phyloP scores from a whole-genome alignment of 2,329 filamentous ascomycete genomes.

The Escovopsis weberi region DNA sequence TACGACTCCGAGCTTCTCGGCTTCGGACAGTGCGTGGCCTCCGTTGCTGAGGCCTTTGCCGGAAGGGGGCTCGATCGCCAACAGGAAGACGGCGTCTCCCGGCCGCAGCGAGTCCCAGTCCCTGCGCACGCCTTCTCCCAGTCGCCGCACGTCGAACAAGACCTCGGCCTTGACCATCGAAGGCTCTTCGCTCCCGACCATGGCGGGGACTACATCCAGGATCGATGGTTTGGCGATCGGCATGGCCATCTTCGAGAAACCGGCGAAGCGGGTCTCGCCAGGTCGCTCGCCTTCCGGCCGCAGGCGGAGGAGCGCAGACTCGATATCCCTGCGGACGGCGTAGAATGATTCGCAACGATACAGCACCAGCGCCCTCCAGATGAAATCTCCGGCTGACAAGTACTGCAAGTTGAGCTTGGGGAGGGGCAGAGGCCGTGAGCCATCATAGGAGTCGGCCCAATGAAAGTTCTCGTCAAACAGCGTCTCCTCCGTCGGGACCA shows the following conservation, averaged over 20 bases:
- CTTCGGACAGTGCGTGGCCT: slow-evolving; percentile 24
- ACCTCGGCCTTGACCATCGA: slow-evolving; percentile 79
- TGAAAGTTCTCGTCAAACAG: slow-evolving; percentile 69
- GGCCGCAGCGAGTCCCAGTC: slow-evolving; percentile 85
- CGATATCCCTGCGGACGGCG: slow-evolving; percentile 81
- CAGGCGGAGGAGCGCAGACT: slow-evolving; percentile 65
- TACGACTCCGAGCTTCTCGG: slow-evolving; percentile 51
- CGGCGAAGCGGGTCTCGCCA: slow-evolving; percentile 60
- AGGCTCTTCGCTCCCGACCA: slow-evolving; percentile 72
- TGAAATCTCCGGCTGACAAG: slow-evolving; percentile 82
- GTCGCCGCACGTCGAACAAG: slow-evolving; percentile 62
- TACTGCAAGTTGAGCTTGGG: slow-evolving; percentile 96
- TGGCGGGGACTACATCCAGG: slow-evolving; percentile 68
- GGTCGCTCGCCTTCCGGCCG: slow-evolving; percentile 50
- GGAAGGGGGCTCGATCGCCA: slow-evolving; percentile 54
- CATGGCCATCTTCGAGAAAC: slow-evolving; percentile 84
- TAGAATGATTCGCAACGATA: slow-evolving; percentile 89
- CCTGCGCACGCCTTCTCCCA: slow-evolving; percentile 59
- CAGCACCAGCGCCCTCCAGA: slow-evolving; percentile 87
- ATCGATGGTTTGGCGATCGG: slow-evolving; percentile 76
- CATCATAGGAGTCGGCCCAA: slow-evolving; percentile 76
- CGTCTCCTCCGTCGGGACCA: slow-evolving; percentile 70
- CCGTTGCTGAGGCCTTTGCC: slow-evolving; percentile 40
- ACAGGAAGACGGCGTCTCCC: slow-evolving; percentile 80
- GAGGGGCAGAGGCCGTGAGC: slow-evolving; percentile 72